Base-by-base conservation (phyloP, 1,284 basidiomycete species). In the Phaffia rhodozyma region DNA sequence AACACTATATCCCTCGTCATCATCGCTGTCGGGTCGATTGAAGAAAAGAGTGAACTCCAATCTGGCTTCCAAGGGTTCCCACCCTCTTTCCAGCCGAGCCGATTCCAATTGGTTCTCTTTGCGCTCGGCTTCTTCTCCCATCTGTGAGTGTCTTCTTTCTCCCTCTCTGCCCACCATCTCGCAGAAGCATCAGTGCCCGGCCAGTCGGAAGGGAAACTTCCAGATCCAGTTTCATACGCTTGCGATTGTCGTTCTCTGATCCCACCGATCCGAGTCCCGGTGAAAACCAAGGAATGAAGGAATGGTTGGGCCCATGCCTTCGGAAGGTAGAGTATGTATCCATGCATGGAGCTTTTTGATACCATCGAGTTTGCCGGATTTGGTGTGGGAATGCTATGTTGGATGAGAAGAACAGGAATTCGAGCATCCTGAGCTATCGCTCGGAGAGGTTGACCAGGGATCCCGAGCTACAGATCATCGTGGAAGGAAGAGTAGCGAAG, bases 301-400 rank as follows among this genome's bases (percentile, higher is more conserved):
- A 96, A 89, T 0, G 90, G 79, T 85, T 91, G 91, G 0, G 82
- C 80, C 91, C 91, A 97, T 11, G 89, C 89, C 1, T 83, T 79
- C 1, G 92, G 91, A 38, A 93, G 74, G 30, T 93, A 77, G 5
- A 97, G 76, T 1, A 84, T 89, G 85, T 86, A 94, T 47, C 91
- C 90, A 69, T 91, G 84, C 43, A 89, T 77, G 3, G 65, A 63
- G 13, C 70, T 55, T 0, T 69, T 61, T 7, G 70, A 29, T 11
- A 43, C 13, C 7, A 43, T 11, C 13, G 74, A 71, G 32, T 68
- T 67, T 60, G 73, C 54, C 25, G 75, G 66, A 18, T 71, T 68
- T 7, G 72, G 53, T 25, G 75, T 70, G 67, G 82, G 81, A n/a
- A 87, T 71, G 0, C 86, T 86, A n/a, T 82, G 82, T 73, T 91